These are phyloP conservation scores for Phylloboletellus chloephorus DNA, from an alignment of 1,284 basidiomycete genomes.

Conservation along the genomic window DNA sequence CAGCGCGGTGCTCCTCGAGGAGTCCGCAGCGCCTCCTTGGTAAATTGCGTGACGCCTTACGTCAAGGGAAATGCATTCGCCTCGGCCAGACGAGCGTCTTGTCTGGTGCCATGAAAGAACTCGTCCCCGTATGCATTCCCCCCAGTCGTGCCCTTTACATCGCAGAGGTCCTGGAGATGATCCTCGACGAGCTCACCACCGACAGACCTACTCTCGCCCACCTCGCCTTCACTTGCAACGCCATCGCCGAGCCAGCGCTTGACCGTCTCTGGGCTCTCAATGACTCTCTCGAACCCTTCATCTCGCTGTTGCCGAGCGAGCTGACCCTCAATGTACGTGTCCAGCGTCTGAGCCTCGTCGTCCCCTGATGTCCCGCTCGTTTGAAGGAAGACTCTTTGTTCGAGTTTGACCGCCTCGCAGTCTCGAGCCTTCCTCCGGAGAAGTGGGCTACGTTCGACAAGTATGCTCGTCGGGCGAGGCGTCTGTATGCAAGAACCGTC, in stretches of 20 bases:
- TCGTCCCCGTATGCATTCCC: background rate
- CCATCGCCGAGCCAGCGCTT: conserved; percentile 25
- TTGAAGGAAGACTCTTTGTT: conserved; percentile 21
- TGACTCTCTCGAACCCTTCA: conserved; percentile 24
- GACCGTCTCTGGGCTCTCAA: conserved; percentile 28
- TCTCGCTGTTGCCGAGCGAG: conserved; percentile 19
- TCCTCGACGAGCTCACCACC: conserved; percentile 22
- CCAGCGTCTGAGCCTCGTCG: background rate
- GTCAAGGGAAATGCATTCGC: conserved; percentile 8
- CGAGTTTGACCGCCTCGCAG: conserved; percentile 10
- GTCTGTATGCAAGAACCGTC: conserved; percentile 22
- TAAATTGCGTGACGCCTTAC: conserved; percentile 11
- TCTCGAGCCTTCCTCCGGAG: conserved; percentile 13
- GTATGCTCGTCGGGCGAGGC: conserved; percentile 22
- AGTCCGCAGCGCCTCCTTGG: conserved; percentile 2
- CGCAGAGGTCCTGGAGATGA: conserved; percentile 23
- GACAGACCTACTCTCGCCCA: conserved; percentile 21
- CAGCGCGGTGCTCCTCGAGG: background rate
- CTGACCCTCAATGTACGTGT: conserved; percentile 21
- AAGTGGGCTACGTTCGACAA: conserved; percentile 23
- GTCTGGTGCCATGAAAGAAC: conserved; percentile 1
- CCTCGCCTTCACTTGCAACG: conserved; percentile 28
- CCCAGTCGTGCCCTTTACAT: conserved; percentile 18
- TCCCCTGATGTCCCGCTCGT: conserved; percentile 6
- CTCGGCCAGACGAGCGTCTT: background rate